Evolutionary conservation across 768 basidiomycete genomes (phyloP).

Genomic region (Amanita rubescens): DNA sequence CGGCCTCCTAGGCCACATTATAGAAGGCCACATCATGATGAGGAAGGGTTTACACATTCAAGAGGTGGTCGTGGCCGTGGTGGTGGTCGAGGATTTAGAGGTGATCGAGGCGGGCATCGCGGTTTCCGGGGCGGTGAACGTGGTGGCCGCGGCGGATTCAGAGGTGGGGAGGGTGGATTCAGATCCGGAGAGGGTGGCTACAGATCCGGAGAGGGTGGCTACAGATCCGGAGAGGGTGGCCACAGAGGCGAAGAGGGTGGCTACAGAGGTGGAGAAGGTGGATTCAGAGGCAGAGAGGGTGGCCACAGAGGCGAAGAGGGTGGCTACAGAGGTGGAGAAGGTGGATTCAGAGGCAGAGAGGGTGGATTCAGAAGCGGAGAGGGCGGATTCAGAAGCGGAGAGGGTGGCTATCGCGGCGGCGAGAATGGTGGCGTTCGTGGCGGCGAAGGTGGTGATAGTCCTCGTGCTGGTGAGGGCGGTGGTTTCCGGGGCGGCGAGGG

Average conservation of each 20-base stretch:
- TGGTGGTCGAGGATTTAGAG: conserved; percentile 28
- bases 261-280: too few relatives aligned
- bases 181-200: conserved; percentile 24
- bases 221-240: conserved; percentile 11
- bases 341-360: conserved; percentile 20
- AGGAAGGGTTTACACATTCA: conserved; percentile 56
- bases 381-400: conserved; percentile 20
- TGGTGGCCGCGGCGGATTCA: conserved; percentile 24
- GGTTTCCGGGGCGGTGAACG: conserved; percentile 22
- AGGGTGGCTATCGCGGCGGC: conserved; percentile 17
- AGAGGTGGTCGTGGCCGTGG: conserved; percentile 47
- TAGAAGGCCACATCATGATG: conserved; percentile 28
- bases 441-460: conserved; percentile 25
- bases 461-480: conserved; percentile 28
- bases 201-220: conserved; percentile 12
- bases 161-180: conserved; percentile 30
- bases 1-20: conserved; percentile 23
- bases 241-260: too few relatives aligned
- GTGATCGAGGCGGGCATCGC: conserved; percentile 24
- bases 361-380: conserved; percentile 35
- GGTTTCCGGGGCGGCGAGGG: conserved; percentile 30
- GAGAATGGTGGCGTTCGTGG: conserved; percentile 25
- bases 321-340: conserved; percentile 13
- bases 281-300: too few relatives aligned
- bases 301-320: too few relatives aligned